Evolutionary conservation across 805 yeast genomes (phyloP), one percentile per base, ranked within the genome.

Genomic region (Cyberlindnera veronae): DNA sequence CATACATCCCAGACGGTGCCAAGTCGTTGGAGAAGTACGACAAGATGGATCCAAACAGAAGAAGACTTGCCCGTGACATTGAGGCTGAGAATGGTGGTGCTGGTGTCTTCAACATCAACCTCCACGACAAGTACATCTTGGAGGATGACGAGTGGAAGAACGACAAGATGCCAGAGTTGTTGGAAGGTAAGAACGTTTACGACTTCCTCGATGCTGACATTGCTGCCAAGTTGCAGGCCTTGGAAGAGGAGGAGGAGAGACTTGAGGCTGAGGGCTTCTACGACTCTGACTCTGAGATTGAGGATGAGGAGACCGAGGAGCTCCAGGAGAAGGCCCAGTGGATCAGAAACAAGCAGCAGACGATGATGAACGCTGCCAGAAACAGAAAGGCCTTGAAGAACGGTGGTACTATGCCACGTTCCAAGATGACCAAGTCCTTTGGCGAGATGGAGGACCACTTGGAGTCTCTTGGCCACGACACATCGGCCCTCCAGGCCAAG

Each of bases 71-170:
- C 29, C 77, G 87, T 58, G 98, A 93, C 61, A 72, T 89, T 48
- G 99, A 93, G 69, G 83, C 76, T 36, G 96, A 84, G 62, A 87
- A 93, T 57, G 99, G 99, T 61, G 99, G 99, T 62, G 97, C 99
- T 32, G 99, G 99, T 74, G 99, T 93, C 26, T 93, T 69, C 74
- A 93, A 89, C 69, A 78, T 93, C 61, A 89, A 93, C 69, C 73
- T 93, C 68, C 87, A 89, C 63, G 98, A 91, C 60, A 84, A 82
- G 58, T 93, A 95, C 66, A 53, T 93, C 47, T 72, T 93, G 54
- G 99, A 91, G 53, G 91, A 93, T 61, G 98, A 91, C 38, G 95
- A 87, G 50, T 93, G 99, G 99, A 91, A 91, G 76, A 79, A 88
- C 52, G 99, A 93, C 66, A 76, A 84, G 48, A 88, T 93, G 88